Evolutionary conservation across 345 rosid genomes (phyloP).

Genomic region (Citrus cavaleriei): DNA sequence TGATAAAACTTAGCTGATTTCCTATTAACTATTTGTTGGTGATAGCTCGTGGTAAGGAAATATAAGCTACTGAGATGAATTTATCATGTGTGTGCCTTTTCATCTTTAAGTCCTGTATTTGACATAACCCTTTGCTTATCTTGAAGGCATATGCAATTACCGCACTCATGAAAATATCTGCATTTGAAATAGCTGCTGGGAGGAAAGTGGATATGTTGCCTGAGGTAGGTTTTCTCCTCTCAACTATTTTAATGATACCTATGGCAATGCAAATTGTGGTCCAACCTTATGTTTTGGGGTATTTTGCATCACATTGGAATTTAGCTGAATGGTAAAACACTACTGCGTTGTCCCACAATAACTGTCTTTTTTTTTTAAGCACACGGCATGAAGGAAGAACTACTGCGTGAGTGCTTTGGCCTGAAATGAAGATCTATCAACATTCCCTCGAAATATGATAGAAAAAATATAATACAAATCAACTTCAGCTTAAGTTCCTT

Average conservation of each 20-base stretch:
- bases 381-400: too few species aligned
- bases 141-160: slow-evolving; percentile 89
- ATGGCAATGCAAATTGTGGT: background rate
- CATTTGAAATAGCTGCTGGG: slow-evolving; percentile 85
- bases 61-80: background rate
- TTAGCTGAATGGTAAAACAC: background rate
- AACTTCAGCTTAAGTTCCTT: background rate
- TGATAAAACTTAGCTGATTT: background rate
- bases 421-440: background rate
- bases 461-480: background rate
- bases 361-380: background rate
- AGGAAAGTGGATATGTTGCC: slow-evolving; percentile 83
- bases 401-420: background rate
- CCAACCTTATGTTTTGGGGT: background rate
- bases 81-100: background rate
- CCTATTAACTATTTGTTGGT: background rate
- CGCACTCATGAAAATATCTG: slow-evolving; percentile 86
- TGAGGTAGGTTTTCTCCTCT: slow-evolving; percentile 55
- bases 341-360: background rate
- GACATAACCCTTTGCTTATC: slow-evolving; percentile 20
- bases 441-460: background rate
- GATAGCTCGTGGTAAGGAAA: background rate
- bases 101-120: background rate
- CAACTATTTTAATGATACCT: background rate
- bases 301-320: background rate